These are phyloP conservation scores for Backusella australiensis DNA, from an alignment of 192 early-diverging fungal species.

Conservation along the genomic window DNA sequence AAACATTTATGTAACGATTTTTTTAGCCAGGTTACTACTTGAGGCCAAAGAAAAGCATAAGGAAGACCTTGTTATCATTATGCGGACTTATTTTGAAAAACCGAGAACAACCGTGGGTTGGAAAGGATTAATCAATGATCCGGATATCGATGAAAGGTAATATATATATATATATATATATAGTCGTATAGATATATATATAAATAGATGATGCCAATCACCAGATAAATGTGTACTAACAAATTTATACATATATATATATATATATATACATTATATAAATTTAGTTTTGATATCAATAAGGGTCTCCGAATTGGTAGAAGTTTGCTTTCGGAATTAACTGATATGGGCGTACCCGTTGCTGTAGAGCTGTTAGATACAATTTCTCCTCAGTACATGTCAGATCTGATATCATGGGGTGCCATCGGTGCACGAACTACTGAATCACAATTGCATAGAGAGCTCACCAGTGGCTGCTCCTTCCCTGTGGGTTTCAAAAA, in stretches of 20 bases:
- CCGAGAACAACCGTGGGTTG: conserved; percentile 94
- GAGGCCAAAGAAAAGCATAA: conserved; percentile 50
- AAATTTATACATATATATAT: too few relatives aligned
- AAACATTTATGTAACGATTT: background rate
- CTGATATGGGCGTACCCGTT: conserved; percentile 78
- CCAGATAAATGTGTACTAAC: too few relatives aligned
- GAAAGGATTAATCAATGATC: conserved; percentile 85
- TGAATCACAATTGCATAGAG: conserved; percentile 92
- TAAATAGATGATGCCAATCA: background rate
- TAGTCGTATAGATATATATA: background rate
- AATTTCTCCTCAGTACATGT: conserved; percentile 93
- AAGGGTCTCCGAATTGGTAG: conserved; percentile 89
- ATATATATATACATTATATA: background rate
- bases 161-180: background rate
- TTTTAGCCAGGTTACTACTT: conserved; percentile 19
- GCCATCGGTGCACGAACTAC: conserved; percentile 97
- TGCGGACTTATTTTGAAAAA: conserved; percentile 99
- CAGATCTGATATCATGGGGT: conserved; percentile 95
- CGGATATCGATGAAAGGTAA: conserved; percentile 62
- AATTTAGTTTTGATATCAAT: conserved; percentile 87
- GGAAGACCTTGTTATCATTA: conserved; percentile 84
- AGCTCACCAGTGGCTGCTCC: conserved; percentile 89
- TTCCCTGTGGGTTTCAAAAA: conserved; percentile 99
- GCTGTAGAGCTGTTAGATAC: conserved; percentile 93
- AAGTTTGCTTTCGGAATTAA: conserved; percentile 76